Percentiles rank a stretch among this genome's conserved stretches.
Conservation (phyloP, 352 stramenopile genomes). For the Plasmopara viticola region DNA sequence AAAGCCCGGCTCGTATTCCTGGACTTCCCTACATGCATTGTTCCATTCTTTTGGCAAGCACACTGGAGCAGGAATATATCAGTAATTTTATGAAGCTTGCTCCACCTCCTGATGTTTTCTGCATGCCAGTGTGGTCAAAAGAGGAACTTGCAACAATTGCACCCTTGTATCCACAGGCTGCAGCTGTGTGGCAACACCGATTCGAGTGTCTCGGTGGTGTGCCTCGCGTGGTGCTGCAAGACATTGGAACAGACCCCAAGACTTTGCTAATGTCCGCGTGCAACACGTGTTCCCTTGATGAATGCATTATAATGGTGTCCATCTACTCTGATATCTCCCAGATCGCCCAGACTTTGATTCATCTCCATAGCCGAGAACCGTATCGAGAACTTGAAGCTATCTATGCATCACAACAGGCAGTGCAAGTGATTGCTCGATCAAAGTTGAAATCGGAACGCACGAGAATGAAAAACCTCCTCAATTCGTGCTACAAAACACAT, state of each 20-base stretch:
- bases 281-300: background rate
- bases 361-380: background rate
- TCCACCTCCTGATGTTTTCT: slow-evolving; percentile 3
- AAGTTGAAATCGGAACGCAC: slow-evolving; percentile 21
- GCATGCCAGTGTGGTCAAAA: background rate
- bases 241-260: slow-evolving; percentile 4
- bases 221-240: slow-evolving; percentile 3
- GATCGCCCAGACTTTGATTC: background rate
- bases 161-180: background rate
- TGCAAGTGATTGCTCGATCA: slow-evolving; percentile 27
- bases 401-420: slow-evolving; percentile 10
- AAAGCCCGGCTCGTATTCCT: background rate
- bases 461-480: slow-evolving; percentile 12
- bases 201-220: slow-evolving; percentile 1
- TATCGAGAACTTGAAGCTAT: background rate
- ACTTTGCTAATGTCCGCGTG: background rate
- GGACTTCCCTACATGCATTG: background rate
- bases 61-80: slow-evolving; percentile 1
- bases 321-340: background rate
- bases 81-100: background rate
- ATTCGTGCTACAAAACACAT: slow-evolving; percentile 18
- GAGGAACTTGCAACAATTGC: background rate
- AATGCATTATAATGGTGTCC: background rate
- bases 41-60: slow-evolving; percentile 1
- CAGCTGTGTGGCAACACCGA: background rate